Percentiles rank a stretch among this genome's conserved stretches.
Evolutionary conservation across 371 early-diverging fungal genomes (phyloP).

Genomic region (Haplosporangium sp.): DNA sequence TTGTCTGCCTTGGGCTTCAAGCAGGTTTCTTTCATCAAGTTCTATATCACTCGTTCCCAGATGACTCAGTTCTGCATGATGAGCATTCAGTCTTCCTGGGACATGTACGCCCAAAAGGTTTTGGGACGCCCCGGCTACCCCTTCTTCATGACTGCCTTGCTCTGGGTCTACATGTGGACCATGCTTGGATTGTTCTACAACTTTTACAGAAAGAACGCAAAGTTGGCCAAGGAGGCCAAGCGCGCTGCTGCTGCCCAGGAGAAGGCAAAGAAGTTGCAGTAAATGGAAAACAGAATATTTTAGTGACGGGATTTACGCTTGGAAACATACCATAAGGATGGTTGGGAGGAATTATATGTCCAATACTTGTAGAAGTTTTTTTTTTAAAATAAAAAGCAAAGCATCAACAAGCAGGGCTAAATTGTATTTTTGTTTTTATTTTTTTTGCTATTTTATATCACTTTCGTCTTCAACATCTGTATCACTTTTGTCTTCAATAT

Average conservation of each 20-base stretch:
- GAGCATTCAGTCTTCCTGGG: constrained; percentile 66
- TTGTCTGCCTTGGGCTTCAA: constrained; percentile 58
- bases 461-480: neutral
- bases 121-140: constrained; percentile 62
- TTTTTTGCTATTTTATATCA: neutral
- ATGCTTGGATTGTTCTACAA: constrained; percentile 74
- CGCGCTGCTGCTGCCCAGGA: constrained; percentile 31
- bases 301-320: neutral
- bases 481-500: constrained; percentile 35
- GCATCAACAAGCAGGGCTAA: no score
- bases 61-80: constrained; percentile 73
- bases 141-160: constrained; percentile 59
- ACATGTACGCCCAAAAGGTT: constrained; percentile 54
- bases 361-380: neutral
- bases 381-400: no score
- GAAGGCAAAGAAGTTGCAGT: constrained; percentile 53
- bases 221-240: constrained; percentile 49
- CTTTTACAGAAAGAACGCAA: constrained; percentile 62
- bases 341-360: neutral
- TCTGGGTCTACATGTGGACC: constrained; percentile 73
- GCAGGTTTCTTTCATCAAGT: constrained; percentile 66
- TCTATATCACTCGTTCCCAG: constrained; percentile 70
- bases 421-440: neutral
- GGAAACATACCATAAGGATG: neutral
- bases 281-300: neutral